These are phyloP conservation scores for Leptomonas seymouri DNA, from an alignment of 208 protist species.

Conservation along the genomic window DNA sequence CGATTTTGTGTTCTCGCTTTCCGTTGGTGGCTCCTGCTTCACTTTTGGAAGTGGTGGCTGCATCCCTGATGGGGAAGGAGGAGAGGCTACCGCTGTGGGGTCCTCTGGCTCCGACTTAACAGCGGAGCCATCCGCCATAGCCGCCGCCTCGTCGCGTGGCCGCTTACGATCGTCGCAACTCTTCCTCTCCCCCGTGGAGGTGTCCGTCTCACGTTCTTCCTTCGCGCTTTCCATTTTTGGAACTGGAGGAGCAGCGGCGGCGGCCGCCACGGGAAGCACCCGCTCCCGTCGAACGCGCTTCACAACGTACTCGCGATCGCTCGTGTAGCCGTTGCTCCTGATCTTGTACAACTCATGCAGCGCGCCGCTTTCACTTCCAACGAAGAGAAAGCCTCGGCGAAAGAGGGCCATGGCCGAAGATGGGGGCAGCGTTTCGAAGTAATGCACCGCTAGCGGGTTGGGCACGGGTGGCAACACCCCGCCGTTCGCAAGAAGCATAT, in stretches of 20 bases:
- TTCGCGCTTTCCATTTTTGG: conserved; percentile 1
- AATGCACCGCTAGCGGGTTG: conserved; percentile 88
- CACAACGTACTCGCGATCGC: conserved; percentile 74
- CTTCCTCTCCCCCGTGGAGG: too few species aligned
- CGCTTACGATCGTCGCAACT: conserved; percentile 23
- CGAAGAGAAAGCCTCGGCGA: conserved; percentile 96
- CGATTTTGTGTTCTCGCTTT: background rate
- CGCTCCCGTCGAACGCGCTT: conserved; percentile 49
- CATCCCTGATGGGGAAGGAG: conserved; percentile 9
- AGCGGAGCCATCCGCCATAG: background rate
- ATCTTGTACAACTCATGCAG: conserved; percentile 96
- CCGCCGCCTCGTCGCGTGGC: conserved; percentile 14
- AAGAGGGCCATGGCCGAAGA: conserved; percentile 92
- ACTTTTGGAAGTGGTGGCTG: conserved; percentile 19
- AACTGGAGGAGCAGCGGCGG: background rate
- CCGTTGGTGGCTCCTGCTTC: conserved; percentile 28
- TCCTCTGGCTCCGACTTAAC: conserved; percentile 27
- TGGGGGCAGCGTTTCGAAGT: conserved; percentile 98
- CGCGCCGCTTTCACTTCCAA: conserved; percentile 93
- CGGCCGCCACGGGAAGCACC: conserved; percentile 15
- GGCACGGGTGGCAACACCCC: conserved; percentile 37
- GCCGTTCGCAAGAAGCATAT: conserved; percentile 13
- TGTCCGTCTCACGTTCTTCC: background rate
- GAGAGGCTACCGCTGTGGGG: conserved; percentile 12
- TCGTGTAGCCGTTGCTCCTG: conserved; percentile 76